Evolutionary conservation across 2,329 filamentous ascomycete species (phyloP).

Genomic region (Cytospora piceae): DNA sequence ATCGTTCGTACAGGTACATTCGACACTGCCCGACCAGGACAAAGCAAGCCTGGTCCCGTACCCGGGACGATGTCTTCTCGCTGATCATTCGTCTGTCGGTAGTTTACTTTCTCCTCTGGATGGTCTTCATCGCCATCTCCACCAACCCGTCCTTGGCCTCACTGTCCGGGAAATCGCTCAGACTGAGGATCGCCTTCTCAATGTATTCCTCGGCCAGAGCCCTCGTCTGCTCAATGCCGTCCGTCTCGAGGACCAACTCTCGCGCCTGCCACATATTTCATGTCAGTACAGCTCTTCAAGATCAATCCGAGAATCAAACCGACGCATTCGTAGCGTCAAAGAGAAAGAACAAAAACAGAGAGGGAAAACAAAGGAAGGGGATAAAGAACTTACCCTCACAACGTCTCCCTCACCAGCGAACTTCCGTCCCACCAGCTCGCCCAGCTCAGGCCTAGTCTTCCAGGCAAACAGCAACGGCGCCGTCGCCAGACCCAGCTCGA

Average conservation of each 20-base stretch:
- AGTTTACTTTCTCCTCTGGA: conserved; percentile 80
- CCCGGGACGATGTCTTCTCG: neutral
- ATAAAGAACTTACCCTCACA: conserved; percentile 64
- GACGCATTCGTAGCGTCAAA: neutral
- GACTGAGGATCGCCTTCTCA: conserved; percentile 83
- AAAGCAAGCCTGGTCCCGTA: neutral
- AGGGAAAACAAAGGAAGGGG: too few relatives aligned
- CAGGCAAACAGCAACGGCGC: conserved; percentile 94
- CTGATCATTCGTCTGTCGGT: neutral
- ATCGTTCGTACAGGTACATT: neutral
- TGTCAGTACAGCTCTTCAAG: conserved; percentile 25
- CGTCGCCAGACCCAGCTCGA: conserved; percentile 91
- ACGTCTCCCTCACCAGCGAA: conserved; percentile 86
- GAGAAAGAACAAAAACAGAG: too few relatives aligned
- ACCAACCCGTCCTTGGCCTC: conserved; percentile 90
- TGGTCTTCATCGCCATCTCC: conserved; percentile 92
- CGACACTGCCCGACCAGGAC: conserved; percentile 1
- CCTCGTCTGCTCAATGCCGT: conserved; percentile 90
- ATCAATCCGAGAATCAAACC: neutral
- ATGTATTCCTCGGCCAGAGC: conserved; percentile 89
- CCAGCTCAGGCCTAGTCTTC: conserved; percentile 84
- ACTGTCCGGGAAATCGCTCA: conserved; percentile 84
- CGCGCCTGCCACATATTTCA: conserved; percentile 68
- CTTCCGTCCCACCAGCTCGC: conserved; percentile 87
- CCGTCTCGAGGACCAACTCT: conserved; percentile 78